phyloP scores from a whole-genome alignment of 73 alveolate genomes.

The Halteria grandinella region DNA sequence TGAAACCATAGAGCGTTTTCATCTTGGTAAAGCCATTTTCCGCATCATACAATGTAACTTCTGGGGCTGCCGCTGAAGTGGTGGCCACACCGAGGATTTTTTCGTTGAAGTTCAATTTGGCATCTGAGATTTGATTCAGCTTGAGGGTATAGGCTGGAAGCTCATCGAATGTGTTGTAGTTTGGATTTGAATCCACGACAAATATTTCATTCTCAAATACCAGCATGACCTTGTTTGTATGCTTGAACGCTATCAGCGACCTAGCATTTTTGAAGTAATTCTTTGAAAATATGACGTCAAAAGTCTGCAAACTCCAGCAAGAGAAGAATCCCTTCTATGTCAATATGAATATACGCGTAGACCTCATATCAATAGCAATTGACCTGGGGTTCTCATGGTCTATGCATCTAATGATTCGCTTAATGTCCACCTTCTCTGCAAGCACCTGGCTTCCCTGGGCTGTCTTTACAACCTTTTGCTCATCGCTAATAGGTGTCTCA shows the following conservation, averaged over 20 bases:
- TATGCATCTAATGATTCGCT: conserved; percentile 72
- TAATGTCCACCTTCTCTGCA: conserved; percentile 40
- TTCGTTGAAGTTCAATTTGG: conserved; percentile 65
- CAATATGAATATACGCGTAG: conserved; percentile 61
- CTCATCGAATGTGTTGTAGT: conserved; percentile 55
- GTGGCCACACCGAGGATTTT: conserved; percentile 76
- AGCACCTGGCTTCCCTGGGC: neutral
- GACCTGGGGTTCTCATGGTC: conserved; percentile 79
- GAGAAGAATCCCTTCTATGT: conserved; percentile 82
- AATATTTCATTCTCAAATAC: conserved; percentile 79
- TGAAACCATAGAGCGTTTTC: conserved; percentile 69
- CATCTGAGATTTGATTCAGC: conserved; percentile 65
- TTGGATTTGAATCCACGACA: conserved; percentile 61
- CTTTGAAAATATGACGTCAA: conserved; percentile 63
- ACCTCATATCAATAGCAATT: conserved; percentile 66
- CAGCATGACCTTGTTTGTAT: conserved; percentile 73
- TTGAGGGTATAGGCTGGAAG: conserved; percentile 40
- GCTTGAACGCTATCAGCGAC: conserved; percentile 73
- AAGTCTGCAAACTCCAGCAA: conserved; percentile 78
- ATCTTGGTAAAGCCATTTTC: conserved; percentile 74
- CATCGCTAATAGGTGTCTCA: conserved; percentile 64
- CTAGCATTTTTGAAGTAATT: conserved; percentile 72
- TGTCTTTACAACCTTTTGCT: conserved; percentile 3
- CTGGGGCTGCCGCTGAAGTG: conserved; percentile 76
- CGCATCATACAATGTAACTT: conserved; percentile 70